A percentile compares a stretch with the other conserved stretches of the same genome.
phyloP scores from a whole-genome alignment of 202 grass and related monocot species.

The Panicum virgatum region DNA sequence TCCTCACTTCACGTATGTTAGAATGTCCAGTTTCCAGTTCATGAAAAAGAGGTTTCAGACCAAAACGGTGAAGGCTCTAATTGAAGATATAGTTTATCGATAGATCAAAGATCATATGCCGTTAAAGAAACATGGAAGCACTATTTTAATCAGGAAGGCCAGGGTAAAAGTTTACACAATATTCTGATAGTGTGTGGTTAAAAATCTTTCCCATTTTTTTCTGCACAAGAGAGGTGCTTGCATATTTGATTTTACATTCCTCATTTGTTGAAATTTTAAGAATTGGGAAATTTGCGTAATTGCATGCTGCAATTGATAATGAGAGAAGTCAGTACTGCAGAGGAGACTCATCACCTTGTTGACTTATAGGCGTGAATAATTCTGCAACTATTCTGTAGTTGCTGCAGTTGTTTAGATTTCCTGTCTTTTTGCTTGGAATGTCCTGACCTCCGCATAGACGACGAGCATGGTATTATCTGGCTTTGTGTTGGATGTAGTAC shows the following conservation, averaged over 20 bases:
- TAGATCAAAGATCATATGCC: too few relatives aligned
- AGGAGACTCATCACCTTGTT: too few relatives aligned
- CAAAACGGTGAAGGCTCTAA: too few relatives aligned
- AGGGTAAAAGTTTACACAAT: too few relatives aligned
- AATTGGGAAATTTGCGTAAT: constrained; percentile 10
- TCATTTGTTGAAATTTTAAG: neutral
- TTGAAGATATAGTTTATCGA: too few relatives aligned
- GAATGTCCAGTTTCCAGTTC: neutral
- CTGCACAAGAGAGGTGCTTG: neutral
- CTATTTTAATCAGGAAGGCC: too few relatives aligned
- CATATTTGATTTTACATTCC: neutral
- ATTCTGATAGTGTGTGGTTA: neutral
- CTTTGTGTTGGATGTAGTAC: neutral
- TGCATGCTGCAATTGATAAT: too few relatives aligned
- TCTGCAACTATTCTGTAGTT: neutral
- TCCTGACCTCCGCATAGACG: neutral
- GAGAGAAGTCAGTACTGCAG: too few relatives aligned
- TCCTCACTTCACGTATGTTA: neutral
- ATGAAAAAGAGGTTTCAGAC: neutral
- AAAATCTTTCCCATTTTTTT: neutral
- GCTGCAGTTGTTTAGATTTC: neutral
- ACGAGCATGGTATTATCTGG: neutral
- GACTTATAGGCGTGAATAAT: neutral
- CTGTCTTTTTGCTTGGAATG: neutral
- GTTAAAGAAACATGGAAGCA: too few relatives aligned